Evolutionary conservation across 345 rosid genomes (phyloP), one percentile per base, ranked within the genome.

Genomic region (Eucalyptus tenuipes): DNA sequence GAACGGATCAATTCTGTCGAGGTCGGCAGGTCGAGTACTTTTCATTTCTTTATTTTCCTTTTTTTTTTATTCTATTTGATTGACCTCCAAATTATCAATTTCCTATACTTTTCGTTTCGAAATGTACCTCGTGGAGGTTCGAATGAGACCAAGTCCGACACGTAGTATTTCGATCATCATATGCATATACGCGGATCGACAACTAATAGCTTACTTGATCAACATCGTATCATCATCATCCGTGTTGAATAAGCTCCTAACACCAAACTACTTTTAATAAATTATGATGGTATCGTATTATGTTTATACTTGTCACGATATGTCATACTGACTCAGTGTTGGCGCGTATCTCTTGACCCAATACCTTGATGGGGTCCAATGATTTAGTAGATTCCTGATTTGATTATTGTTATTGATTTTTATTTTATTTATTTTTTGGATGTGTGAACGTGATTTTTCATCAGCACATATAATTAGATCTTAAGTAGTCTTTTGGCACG

Each of bases 281-380:
- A 66, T 15, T 15, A 33, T 17, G 5, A 33, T 8, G 10, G 2
- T 11, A 18, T 17, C 4, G 5, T 22, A 22, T 22, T 9, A 0
- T 0, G 0, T 6, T 6, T 20, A 75, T 7, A 40, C 5, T 75
- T 10, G 13, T 33, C 44, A 20, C 0, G 13, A 33, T 18, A 3
- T 18, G 3, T 9, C 44, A 10, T 16, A 33, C 7, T 16, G 42
- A 33, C 4, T 2, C 2, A 1, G 3, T 9, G 5, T 71, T 33
- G 1, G 13, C 44, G 13, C 44, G 44, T 17, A 17, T 33, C 29
- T 55, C 6, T 55, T 55, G 6, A 25, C 29, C 29, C 0, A 2
- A 24, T 24, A 71, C 4, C 7, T 71, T 10, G 3, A 68, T 11
- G 1, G 1, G 6, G 25, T 71, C 7, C 44, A 9, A 71, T 33